Evolutionary conservation across 1,284 basidiomycete species (phyloP).

Genomic region (Ustilago xerochloae): DNA sequence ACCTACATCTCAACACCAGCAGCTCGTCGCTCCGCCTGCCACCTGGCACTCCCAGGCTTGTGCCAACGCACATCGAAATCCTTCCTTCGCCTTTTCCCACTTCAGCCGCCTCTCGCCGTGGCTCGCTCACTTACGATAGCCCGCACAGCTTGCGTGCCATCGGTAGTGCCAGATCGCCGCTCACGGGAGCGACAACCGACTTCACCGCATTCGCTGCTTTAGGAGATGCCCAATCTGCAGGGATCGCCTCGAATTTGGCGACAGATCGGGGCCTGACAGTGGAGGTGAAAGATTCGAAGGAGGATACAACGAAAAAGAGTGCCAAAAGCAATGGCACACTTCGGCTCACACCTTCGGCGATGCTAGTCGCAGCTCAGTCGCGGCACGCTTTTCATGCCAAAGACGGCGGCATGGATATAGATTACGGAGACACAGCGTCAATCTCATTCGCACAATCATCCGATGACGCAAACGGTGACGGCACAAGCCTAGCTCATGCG

Average conservation of each 20-base stretch:
- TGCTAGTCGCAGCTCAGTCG: slow-evolving; percentile 25
- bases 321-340: slow-evolving; percentile 3
- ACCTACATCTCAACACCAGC: slow-evolving; percentile 47
- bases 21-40: slow-evolving; percentile 30
- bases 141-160: slow-evolving; percentile 24
- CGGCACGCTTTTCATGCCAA: background rate
- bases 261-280: background rate
- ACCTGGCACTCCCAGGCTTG: slow-evolving; percentile 55
- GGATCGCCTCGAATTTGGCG: background rate
- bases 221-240: slow-evolving; percentile 2
- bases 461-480: background rate
- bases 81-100: slow-evolving; percentile 57
- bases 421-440: background rate
- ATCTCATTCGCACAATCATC: background rate
- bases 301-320: background rate
- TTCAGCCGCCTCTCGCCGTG: slow-evolving; percentile 26
- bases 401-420: no score
- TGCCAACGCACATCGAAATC: slow-evolving; percentile 52
- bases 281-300: background rate
- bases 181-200: slow-evolving; percentile 18
- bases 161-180: slow-evolving; percentile 16
- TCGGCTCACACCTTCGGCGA: slow-evolving; percentile 29
- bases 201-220: slow-evolving; percentile 23
- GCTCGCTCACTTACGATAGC: slow-evolving; percentile 40
- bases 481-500: no score